Percentiles rank a stretch among this genome's conserved stretches.
phyloP scores from a whole-genome alignment of 257 asterid genomes.

The Cynanchum wilfordii region DNA sequence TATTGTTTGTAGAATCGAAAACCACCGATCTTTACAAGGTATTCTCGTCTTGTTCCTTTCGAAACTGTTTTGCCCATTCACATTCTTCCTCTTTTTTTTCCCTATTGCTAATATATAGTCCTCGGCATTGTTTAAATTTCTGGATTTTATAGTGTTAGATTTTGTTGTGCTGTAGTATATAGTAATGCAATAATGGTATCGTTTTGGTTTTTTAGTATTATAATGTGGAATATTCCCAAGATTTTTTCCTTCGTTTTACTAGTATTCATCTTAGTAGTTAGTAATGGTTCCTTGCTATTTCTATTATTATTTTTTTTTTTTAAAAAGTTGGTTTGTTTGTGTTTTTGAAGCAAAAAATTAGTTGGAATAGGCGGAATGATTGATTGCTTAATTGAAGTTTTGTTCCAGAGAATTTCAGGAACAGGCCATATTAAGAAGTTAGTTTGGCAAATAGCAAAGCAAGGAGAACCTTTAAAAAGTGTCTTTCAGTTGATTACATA shows the following conservation, averaged over 20 bases:
- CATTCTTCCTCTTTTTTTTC: too few species aligned
- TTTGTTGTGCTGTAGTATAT: background rate
- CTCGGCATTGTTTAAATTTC: background rate
- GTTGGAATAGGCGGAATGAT: background rate
- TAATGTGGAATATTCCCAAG: background rate
- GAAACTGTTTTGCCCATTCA: too few species aligned
- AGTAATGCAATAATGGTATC: background rate
- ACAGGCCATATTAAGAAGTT: background rate
- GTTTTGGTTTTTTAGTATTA: background rate
- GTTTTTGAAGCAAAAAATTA: background rate
- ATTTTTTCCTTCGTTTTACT: background rate
- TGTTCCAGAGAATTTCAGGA: background rate
- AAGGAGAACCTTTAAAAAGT: background rate
- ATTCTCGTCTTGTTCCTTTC: background rate
- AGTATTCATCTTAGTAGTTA: background rate
- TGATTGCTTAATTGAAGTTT: background rate
- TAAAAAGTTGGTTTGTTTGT: background rate
- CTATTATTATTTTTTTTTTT: too few species aligned
- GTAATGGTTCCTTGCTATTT: too few species aligned
- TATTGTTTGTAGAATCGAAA: conserved; percentile 44
- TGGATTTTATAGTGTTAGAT: background rate
- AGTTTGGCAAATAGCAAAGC: background rate
- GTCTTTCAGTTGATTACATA: background rate
- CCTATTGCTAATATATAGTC: too few species aligned
- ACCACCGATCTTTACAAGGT: conserved; percentile 73